Conservation (phyloP, 2,329 filamentous ascomycete species). For the Calonectria leucothoes region DNA sequence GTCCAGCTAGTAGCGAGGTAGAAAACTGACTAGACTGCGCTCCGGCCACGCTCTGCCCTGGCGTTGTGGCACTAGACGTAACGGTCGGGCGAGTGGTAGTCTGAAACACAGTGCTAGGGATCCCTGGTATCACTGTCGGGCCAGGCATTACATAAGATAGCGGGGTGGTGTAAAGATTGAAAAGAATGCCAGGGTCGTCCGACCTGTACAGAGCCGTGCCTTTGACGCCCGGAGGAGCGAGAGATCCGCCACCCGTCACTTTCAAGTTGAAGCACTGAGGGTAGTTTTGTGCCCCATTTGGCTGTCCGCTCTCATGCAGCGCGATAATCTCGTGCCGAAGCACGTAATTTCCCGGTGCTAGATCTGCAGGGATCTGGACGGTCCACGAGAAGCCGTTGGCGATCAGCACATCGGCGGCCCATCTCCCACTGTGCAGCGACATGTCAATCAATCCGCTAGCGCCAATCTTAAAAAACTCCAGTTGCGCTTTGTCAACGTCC, state of each 20-base stretch:
- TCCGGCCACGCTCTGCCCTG: background rate
- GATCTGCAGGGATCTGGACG: slow-evolving; percentile 46
- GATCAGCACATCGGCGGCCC: slow-evolving; percentile 56
- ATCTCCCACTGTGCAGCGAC: slow-evolving; percentile 52
- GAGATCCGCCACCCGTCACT: slow-evolving; percentile 54
- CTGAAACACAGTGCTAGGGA: background rate
- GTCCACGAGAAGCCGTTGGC: slow-evolving; percentile 48
- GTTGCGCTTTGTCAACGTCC: slow-evolving; percentile 60
- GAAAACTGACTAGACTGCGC: background rate
- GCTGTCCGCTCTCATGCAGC: slow-evolving; percentile 54
- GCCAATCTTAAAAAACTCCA: slow-evolving; percentile 74
- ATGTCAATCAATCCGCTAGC: slow-evolving; percentile 63
- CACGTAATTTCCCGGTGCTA: slow-evolving; percentile 57
- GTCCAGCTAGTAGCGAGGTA: background rate
- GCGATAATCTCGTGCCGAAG: slow-evolving; percentile 65
- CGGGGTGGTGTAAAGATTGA: slow-evolving; percentile 46
- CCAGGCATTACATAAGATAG: slow-evolving; percentile 43
- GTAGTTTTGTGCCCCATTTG: slow-evolving; percentile 63
- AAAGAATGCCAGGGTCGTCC: slow-evolving; percentile 46
- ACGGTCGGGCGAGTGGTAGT: background rate
- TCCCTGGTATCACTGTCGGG: slow-evolving; percentile 31
- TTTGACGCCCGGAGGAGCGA: slow-evolving; percentile 46
- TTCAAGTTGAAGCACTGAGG: slow-evolving; percentile 63
- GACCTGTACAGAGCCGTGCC: slow-evolving; percentile 44
- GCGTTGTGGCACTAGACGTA: background rate